phyloP scores from a whole-genome alignment of 1,284 basidiomycete genomes.

The Ceratobasidium sp. region DNA sequence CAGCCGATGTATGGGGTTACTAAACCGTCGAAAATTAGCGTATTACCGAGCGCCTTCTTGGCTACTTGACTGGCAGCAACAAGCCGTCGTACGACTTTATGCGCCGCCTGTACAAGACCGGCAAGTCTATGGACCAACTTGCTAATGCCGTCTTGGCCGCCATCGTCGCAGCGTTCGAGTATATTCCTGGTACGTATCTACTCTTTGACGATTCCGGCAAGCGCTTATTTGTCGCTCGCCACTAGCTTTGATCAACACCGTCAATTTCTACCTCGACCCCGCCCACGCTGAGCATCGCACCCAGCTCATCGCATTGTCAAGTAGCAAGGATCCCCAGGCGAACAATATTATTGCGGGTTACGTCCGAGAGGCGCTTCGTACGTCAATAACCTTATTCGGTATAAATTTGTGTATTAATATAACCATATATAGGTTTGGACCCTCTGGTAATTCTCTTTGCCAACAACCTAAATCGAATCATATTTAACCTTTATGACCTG shows the following conservation, averaged over 20 bases:
- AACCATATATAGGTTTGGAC: constrained; percentile 54
- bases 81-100: constrained; percentile 57
- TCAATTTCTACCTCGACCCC: constrained; percentile 68
- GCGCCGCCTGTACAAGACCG: constrained; percentile 62
- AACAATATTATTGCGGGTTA: constrained; percentile 57
- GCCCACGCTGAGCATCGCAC: constrained; percentile 54
- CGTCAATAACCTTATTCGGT: constrained; percentile 46
- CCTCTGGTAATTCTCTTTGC: constrained; percentile 55
- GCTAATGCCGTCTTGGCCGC: constrained; percentile 73
- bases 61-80: constrained; percentile 57
- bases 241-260: constrained; percentile 59
- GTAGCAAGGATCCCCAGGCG: constrained; percentile 52
- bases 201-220: neutral
- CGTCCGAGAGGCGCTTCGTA: constrained; percentile 71
- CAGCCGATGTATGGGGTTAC: constrained; percentile 43
- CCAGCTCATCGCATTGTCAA: constrained; percentile 54
- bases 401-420: neutral
- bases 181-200: constrained; percentile 63
- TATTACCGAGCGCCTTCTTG: constrained; percentile 57
- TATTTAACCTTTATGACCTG: neutral
- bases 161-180: constrained; percentile 69
- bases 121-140: constrained; percentile 63
- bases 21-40: constrained; percentile 55
- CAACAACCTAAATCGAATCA: constrained; percentile 43
- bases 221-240: neutral